Base-by-base conservation (phyloP, 1,139 yeast species). In the Hyphopichia burtonii region DNA sequence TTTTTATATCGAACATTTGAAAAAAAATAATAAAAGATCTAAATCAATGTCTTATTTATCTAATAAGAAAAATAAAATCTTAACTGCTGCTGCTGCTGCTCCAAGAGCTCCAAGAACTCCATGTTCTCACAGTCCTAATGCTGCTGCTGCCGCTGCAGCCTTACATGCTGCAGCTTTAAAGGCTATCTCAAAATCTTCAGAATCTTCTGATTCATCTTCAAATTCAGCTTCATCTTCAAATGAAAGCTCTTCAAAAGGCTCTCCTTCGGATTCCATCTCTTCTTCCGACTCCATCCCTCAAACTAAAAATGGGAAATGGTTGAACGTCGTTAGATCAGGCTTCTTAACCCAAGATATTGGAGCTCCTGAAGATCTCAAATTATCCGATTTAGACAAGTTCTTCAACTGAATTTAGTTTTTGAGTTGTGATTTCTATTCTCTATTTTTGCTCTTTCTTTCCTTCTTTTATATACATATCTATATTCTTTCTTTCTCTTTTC, bases 61-160 rank as follows among this genome's bases (percentile, higher is more conserved):
- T 31, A 66, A 68, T 47, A 81, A 81, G 55, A 79, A 76, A 55
- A 66, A 76, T 38, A 77, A 78, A 52, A 65, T 66, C 44, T 57
- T 84, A 42, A 83, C 90, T n/a, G 88, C 88, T 30, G 91, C 91
- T 16, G 89, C 90, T 14, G 89, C 88, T 27, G 88, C 91, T 34
- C 93, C 91, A 44, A 71, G 91, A 54, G 79, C 85, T n/a, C 83
- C 88, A 16, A 76, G 79, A 49, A 68, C 78, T 30, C 76, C 83
- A 6, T 66, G 79, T 49, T 70, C 77, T 17, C 83, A 72, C 49
- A 69, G 78, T 41, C 82, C 85, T 11, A 71, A 73, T 50, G 86
- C 86, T 7, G 84, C 84, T 20, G 86, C 85, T 15, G 86, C 86
- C 1, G 86, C 84, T 30, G 87, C 89, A 39, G 88, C 86, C 19